Conservation (phyloP, 305 asterid species). For the Fraxinus albicans region DNA sequence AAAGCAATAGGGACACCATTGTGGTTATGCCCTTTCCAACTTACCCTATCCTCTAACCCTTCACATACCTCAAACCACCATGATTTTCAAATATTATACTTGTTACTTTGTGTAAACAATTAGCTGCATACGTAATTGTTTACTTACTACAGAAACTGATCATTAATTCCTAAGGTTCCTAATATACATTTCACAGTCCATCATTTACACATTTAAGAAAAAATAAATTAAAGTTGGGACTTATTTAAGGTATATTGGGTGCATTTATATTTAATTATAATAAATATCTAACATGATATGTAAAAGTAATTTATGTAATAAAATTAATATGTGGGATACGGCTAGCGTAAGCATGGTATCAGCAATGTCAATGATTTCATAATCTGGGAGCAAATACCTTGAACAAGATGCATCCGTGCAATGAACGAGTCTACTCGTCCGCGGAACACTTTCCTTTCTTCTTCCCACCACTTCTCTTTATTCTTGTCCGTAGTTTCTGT, state of each 20-base stretch:
- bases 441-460: constrained; percentile 66
- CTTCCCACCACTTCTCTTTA: constrained; percentile 86
- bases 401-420: constrained; percentile 93
- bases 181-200: background rate
- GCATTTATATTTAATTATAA: background rate
- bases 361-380: background rate
- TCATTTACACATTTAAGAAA: background rate
- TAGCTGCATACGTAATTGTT: background rate
- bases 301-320: constrained; percentile 5
- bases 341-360: constrained; percentile 5
- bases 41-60: background rate
- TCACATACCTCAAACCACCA: background rate
- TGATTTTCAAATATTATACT: constrained; percentile 4
- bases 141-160: background rate
- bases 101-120: background rate
- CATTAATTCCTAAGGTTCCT: background rate
- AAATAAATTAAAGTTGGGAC: constrained; percentile 1
- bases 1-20: constrained; percentile 6
- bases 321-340: background rate
- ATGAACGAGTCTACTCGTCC: constrained; percentile 91
- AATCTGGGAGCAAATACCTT: constrained; percentile 56
- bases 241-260: constrained; percentile 4
- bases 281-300: background rate
- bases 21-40: constrained; percentile 1
- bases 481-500: constrained; percentile 51